Base-by-base conservation (phyloP, 2,329 filamentous ascomycete genomes). In the Seiridium unicorne region DNA sequence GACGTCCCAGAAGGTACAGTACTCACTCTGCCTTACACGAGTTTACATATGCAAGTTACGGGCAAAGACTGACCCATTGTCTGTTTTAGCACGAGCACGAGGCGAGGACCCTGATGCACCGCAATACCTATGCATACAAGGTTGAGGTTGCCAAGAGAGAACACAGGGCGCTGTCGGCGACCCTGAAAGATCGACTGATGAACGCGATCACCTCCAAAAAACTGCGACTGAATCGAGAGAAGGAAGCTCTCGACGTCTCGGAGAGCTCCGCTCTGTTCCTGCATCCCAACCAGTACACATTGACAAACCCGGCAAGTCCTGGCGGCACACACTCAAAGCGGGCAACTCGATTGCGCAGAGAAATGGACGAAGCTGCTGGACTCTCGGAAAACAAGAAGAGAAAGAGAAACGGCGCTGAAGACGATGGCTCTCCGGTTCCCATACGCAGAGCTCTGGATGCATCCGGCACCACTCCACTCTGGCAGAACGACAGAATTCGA, bases 1-100 rank as follows among this genome's bases (percentile, higher is more conserved):
- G 70, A 89, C 90, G 5, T 85, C 89, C 70, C 85, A 96, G 65
- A 89, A 90, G 83, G 95, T 97, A 81, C 6, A 34, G 3, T 9
- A 6, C n/a, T 31, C 11, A 7, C 13, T 13, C 7, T 2, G 36
- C 32, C n/a, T n/a, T 13, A 26, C 36, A 44, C 4, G 6, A 42
- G 11, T 32, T 3, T 49, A 11, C 3, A 5, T 49, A 35, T 44
- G 5, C 18, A 10, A 5, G 32, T 9, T 26, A 10, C 32, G 46
- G 9, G 11, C 35, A 35, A 4, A 34, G 5, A 31, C 31, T 7
- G 9, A n/a, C 9, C 32, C 3, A 42, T 10, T 36, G 18, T 36
- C 38, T 49, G 13, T 18, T 36, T 7, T 66, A 89, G 87, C 81
- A 83, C 63, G 85, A 89, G 64, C 87, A 84, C 69, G 84, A 88